Evolutionary conservation across 257 asterid species (phyloP).

Genomic region (Gentiana macrophylla): DNA sequence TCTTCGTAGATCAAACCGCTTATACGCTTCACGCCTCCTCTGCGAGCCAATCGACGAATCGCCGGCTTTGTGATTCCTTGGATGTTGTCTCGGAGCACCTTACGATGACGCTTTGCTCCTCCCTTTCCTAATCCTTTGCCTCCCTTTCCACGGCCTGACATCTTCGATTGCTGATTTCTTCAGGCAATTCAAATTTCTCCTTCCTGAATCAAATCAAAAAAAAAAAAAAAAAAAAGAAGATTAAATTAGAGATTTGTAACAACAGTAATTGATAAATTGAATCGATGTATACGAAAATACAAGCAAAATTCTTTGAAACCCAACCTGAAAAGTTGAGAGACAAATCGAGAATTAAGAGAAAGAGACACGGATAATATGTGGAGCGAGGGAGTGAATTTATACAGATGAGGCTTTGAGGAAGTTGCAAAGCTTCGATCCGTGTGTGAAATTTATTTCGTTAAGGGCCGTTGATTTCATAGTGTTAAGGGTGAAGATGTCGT

Average conservation of each 20-base stretch:
- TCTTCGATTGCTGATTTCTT: background rate
- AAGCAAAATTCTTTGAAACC: background rate
- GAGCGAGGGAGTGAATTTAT: background rate
- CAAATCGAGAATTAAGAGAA: too few species aligned
- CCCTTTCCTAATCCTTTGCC: constrained; percentile 31
- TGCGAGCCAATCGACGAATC: constrained; percentile 24
- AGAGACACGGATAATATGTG: too few species aligned
- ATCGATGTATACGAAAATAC: background rate
- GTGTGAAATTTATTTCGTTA: background rate
- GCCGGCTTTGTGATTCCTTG: constrained; percentile 30
- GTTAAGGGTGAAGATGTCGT: background rate
- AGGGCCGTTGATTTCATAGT: background rate
- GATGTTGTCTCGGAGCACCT: constrained; percentile 25
- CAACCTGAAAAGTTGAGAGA: too few species aligned
- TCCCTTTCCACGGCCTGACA: constrained; percentile 31
- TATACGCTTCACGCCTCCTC: constrained; percentile 31
- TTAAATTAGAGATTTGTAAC: too few species aligned
- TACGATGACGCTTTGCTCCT: constrained; percentile 28
- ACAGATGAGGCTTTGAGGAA: background rate
- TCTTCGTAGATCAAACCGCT: constrained; percentile 23
- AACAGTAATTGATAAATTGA: too few species aligned
- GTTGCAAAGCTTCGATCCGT: background rate
- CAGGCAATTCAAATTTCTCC: background rate
- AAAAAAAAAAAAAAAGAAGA: too few species aligned
- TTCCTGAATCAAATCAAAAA: background rate